Conservation (phyloP, 306 rosid genomes). For the Chamaecrista fasciculata region DNA sequence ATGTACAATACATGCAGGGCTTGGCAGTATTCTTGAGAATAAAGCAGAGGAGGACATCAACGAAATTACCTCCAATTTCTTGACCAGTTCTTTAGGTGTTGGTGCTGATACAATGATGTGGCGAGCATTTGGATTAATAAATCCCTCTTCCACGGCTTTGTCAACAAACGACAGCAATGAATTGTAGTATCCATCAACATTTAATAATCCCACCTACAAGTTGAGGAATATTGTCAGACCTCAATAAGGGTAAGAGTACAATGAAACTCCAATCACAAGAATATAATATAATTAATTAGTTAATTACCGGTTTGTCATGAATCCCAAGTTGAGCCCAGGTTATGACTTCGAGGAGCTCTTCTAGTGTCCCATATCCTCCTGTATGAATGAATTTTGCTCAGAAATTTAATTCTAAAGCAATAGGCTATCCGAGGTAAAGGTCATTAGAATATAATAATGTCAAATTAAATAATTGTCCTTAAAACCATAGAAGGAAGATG, state of each 20-base stretch:
- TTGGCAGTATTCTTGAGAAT: background rate
- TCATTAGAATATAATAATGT: background rate
- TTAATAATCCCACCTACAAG: slow-evolving; percentile 85
- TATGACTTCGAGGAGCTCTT: slow-evolving; percentile 95
- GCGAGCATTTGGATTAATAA: slow-evolving; percentile 90
- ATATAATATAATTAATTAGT: background rate
- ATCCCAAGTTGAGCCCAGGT: slow-evolving; percentile 99
- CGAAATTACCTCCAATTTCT: slow-evolving; percentile 82
- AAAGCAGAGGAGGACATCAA: background rate
- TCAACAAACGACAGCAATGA: slow-evolving; percentile 89
- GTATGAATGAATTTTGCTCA: slow-evolving; percentile 29
- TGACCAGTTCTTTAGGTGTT: slow-evolving; percentile 83
- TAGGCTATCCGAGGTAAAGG: background rate
- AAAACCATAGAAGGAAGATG: background rate
- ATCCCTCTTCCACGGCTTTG: slow-evolving; percentile 98
- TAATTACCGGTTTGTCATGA: slow-evolving; percentile 90
- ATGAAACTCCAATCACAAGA: background rate
- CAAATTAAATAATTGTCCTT: background rate
- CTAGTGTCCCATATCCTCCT: slow-evolving; percentile 98
- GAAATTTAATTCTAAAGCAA: background rate
- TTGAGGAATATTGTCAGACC: slow-evolving; percentile 19
- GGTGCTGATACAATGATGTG: slow-evolving; percentile 96
- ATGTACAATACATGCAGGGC: too few relatives aligned
- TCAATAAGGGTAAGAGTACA: slow-evolving; percentile 6
- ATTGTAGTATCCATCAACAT: slow-evolving; percentile 94